Evolutionary conservation across 768 basidiomycete genomes (phyloP).

Genomic region (Neoboletus magnificus): DNA sequence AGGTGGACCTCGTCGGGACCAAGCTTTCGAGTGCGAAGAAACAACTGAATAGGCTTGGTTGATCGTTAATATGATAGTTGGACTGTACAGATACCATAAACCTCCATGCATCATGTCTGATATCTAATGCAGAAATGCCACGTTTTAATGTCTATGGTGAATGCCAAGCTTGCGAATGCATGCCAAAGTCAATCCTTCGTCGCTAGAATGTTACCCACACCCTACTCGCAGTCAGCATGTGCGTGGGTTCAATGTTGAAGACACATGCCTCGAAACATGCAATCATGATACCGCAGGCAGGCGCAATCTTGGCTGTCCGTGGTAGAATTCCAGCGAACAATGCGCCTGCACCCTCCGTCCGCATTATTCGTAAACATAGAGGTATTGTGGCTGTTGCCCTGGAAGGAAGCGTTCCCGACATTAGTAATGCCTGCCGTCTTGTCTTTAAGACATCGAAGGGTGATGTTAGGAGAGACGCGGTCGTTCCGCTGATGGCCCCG

Average conservation of each 20-base stretch:
- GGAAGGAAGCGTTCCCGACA: slow-evolving; percentile 48
- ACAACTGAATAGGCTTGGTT: slow-evolving; percentile 78
- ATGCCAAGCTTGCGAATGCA: slow-evolving; percentile 2
- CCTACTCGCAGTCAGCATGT: slow-evolving; percentile 36
- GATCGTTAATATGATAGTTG: slow-evolving; percentile 7
- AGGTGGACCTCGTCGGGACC: slow-evolving; percentile 73
- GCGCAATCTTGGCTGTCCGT: slow-evolving; percentile 91
- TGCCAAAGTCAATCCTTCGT: slow-evolving; percentile 26
- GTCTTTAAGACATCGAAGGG: slow-evolving; percentile 98
- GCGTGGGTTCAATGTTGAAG: slow-evolving; percentile 4
- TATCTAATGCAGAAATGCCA: no score
- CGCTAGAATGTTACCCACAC: slow-evolving; percentile 54
- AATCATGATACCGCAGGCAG: slow-evolving; percentile 99
- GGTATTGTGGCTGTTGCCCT: slow-evolving; percentile 52
- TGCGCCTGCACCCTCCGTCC: slow-evolving; percentile 73
- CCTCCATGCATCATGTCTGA: background rate
- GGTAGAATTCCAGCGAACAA: slow-evolving; percentile 85
- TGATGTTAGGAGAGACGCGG: slow-evolving; percentile 83
- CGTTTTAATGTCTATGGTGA: slow-evolving; percentile 32
- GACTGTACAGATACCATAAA: slow-evolving; percentile 23
- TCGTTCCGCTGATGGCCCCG: slow-evolving; percentile 85
- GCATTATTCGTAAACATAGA: slow-evolving; percentile 65
- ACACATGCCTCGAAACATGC: slow-evolving; percentile 81
- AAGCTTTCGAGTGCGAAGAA: slow-evolving; percentile 80
- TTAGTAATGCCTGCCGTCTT: slow-evolving; percentile 78